Base-by-base conservation (phyloP, 306 rosid genomes). In the Senna siamea region DNA sequence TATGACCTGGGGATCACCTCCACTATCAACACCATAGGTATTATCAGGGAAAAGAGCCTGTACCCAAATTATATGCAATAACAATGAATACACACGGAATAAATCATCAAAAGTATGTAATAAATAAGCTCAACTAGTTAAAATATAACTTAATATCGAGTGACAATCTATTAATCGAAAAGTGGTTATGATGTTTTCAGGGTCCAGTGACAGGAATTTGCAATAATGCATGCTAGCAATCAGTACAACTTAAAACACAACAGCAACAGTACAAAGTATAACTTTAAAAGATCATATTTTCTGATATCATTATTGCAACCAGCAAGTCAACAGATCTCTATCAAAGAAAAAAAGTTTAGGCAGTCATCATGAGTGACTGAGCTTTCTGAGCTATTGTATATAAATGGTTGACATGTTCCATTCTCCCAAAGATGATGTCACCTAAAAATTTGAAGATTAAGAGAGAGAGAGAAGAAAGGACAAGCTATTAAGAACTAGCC, bases 31-130 rank as follows among this genome's bases (percentile, higher is more conserved):
- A 41, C 97, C 98, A 68, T 90, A 94, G 41, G 98, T 84, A 77
- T 86, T 94, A 79, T 94, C 98, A 9, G 99, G 99, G 81, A 86
- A 94, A 74, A 94, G 98, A 79, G 96, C 96, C 99, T 94, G 91
- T 34, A 26, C 37, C 46, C 72, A 69, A 75, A 17, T 73, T 28
- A 78, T 14, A 71, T 34, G 32, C 37, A 79, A 73, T 67, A 69
- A 13, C 52, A 70, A 78, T 54, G 72, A 74, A 74, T n/a, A 37
- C 56, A 54, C 48, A 64, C 14, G 37, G 14, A 20, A 4, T 65
- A 35, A 73, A 53, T 67, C 7, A 77, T 23, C 6, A 80, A 62
- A 46, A n/a, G 19, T 41, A 75, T 4, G 48, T 13, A 40, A 73
- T 30, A 20, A 80, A 46, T 52, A 23, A 22, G 7, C 54, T 67